These are phyloP conservation scores for Raphanus hybrid DNA, from an alignment of 441 rosid species.

Conservation along the genomic window DNA sequence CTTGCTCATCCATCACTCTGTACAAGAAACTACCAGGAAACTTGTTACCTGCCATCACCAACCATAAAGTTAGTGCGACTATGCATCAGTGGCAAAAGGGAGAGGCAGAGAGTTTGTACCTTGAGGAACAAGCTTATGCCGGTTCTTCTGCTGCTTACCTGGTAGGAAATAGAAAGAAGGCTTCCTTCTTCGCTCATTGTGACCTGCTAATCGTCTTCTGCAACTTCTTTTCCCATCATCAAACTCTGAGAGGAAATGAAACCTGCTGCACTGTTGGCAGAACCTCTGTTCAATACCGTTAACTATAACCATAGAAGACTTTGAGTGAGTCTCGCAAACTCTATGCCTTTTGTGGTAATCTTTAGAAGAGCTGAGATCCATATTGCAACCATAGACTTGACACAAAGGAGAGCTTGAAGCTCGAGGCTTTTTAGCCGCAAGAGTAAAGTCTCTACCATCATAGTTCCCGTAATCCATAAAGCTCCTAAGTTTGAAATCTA, in stretches of 20 bases:
- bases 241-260: slow-evolving; percentile 85
- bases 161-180: slow-evolving; percentile 57
- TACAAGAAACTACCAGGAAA: slow-evolving; percentile 9
- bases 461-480: slow-evolving; percentile 47
- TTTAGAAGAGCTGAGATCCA: slow-evolving; percentile 74
- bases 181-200: slow-evolving; percentile 86
- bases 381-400: slow-evolving; percentile 81
- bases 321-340: slow-evolving; percentile 92
- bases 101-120: slow-evolving; percentile 45
- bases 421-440: slow-evolving; percentile 56
- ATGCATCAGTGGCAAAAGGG: background rate
- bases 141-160: slow-evolving; percentile 38
- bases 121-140: slow-evolving; percentile 53
- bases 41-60: slow-evolving; percentile 45
- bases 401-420: slow-evolving; percentile 52
- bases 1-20: too few species aligned
- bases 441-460: background rate
- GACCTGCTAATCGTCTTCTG: slow-evolving; percentile 87
- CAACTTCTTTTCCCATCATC: slow-evolving; percentile 94
- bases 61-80: background rate
- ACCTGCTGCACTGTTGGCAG: slow-evolving; percentile 99
- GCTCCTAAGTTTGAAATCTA: background rate
- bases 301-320: slow-evolving; percentile 78
- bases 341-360: slow-evolving; percentile 89
- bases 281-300: slow-evolving; percentile 87